These are phyloP conservation scores for Xylariomycetidae sp. DNA, from an alignment of 2,329 filamentous ascomycete genomes.

Conservation along the genomic window DNA sequence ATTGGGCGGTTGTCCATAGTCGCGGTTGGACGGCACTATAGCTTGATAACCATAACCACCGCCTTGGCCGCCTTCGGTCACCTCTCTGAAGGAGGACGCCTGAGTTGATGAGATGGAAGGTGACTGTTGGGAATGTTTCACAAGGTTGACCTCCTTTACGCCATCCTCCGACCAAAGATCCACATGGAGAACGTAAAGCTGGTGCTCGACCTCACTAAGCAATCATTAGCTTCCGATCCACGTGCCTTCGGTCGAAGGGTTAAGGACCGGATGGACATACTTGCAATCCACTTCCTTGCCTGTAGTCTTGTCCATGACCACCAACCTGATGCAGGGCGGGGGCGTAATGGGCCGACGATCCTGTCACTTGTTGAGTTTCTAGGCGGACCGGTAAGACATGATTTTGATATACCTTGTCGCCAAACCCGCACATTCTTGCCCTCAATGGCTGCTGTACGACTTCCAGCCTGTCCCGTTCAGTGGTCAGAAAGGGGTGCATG, in stretches of 20 bases:
- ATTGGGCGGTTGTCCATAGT: slow-evolving; percentile 20
- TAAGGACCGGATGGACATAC: slow-evolving; percentile 44
- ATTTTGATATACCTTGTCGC: slow-evolving; percentile 71
- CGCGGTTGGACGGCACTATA: slow-evolving; percentile 25
- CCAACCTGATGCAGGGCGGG: slow-evolving; percentile 81
- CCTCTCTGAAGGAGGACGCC: slow-evolving; percentile 62
- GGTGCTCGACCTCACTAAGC: slow-evolving; percentile 23
- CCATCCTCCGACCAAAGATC: slow-evolving; percentile 65
- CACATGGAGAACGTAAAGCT: slow-evolving; percentile 44
- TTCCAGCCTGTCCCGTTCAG: slow-evolving; percentile 49
- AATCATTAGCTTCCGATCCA: slow-evolving; percentile 8
- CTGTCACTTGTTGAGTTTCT: slow-evolving; percentile 37
- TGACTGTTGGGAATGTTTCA: slow-evolving; percentile 58
- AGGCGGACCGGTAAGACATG: slow-evolving; percentile 2
- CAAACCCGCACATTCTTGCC: slow-evolving; percentile 97
- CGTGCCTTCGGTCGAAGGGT: neutral
- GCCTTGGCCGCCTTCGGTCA: slow-evolving; percentile 22
- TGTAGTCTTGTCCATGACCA: slow-evolving; percentile 70
- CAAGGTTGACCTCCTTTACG: slow-evolving; percentile 60
- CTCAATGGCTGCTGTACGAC: slow-evolving; percentile 89
- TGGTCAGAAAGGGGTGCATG: slow-evolving; percentile 12
- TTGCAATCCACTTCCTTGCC: slow-evolving; percentile 80
- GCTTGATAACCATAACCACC: slow-evolving; percentile 23
- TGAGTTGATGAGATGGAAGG: slow-evolving; percentile 80
- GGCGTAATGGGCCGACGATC: slow-evolving; percentile 95